Evolutionary conservation across 2,329 filamentous ascomycete genomes (phyloP), one percentile per base, ranked within the genome.

Genomic region (Hawksworthiomyces lignivorus): DNA sequence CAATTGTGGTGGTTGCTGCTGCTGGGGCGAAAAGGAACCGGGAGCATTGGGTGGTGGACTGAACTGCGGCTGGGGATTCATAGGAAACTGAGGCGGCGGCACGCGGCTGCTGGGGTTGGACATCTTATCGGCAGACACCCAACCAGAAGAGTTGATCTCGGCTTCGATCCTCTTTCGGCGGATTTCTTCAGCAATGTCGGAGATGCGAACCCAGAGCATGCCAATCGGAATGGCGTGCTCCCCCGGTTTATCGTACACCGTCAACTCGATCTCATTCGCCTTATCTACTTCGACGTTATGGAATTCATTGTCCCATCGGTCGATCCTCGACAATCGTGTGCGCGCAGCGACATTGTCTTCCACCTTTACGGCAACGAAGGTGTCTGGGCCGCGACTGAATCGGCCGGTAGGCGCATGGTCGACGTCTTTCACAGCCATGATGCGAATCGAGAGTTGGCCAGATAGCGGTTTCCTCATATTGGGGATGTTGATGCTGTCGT

Each of bases 41-140:
- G 68, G 62, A 4, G 67, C 64, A 3, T 56, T 58, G 17, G 71
- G 68, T 10, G 67, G 65, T 5, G 58, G 64, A 17, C 65, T 68
- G 48, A 72, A 72, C 46, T 65, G 61, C 18, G 59, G 56, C 32
- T 67, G 65, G 3, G 73, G 64, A 46, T 67, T 73, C 69, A 77
- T 73, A 17, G 74, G 75, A 53, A 80, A 79, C 54, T 81, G 77
- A 12, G 72, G 50, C 11, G 74, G 72, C 14, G 70, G 65, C 1
- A 41, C 55, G 31, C 59, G 57, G 41, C 63, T 61, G 48, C 77
- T 80, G 35, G 78, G 85, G 14, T 33, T 28, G 2, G 48, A 46
- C 86, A 97, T 94, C 58, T 90, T 86, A 61, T 97, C 92, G 39
- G 92, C 92, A 50, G 92, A 95, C 40, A 96, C 90, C 92, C 92